Conservation (phyloP, 352 stramenopile genomes). For the Phytophthora pseudosyringae region DNA sequence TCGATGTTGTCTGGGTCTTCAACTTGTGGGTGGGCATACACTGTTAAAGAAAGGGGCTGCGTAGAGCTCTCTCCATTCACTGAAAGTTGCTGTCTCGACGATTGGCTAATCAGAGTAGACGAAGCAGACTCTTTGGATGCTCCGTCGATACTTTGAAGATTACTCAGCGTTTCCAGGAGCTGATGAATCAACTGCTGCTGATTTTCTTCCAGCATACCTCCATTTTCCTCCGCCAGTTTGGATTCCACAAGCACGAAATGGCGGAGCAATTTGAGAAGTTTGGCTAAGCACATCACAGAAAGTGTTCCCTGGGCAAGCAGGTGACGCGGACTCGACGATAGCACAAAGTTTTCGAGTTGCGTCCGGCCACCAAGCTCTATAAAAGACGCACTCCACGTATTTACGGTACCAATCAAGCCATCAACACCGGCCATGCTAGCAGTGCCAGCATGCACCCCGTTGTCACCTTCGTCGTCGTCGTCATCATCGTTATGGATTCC, state of each 20-base stretch:
- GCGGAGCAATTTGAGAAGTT: slow-evolving; percentile 72
- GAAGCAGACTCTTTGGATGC: slow-evolving; percentile 10
- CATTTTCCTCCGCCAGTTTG: slow-evolving; percentile 41
- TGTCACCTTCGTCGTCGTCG: slow-evolving; percentile 24
- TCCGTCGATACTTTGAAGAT: slow-evolving; percentile 38
- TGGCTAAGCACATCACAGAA: slow-evolving; percentile 69
- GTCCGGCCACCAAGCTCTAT: slow-evolving; percentile 61
- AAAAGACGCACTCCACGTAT: slow-evolving; percentile 72
- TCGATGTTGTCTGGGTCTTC: slow-evolving; percentile 58
- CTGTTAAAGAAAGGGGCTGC: slow-evolving; percentile 33
- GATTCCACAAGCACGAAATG: slow-evolving; percentile 72
- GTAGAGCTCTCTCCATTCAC: slow-evolving; percentile 11
- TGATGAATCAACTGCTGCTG: slow-evolving; percentile 46
- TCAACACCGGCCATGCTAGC: slow-evolving; percentile 22
- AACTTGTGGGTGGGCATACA: slow-evolving; percentile 47
- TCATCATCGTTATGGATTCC: slow-evolving; percentile 25
- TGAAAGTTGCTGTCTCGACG: slow-evolving; percentile 8
- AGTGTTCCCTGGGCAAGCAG: slow-evolving; percentile 53
- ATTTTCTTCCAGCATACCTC: slow-evolving; percentile 26
- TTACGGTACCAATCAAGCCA: slow-evolving; percentile 45
- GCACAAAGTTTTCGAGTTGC: slow-evolving; percentile 64
- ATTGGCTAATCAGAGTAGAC: neutral
- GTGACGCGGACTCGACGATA: slow-evolving; percentile 42
- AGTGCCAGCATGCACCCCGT: slow-evolving; percentile 4
- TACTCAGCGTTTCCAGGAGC: slow-evolving; percentile 49